phyloP scores from a whole-genome alignment of 495 filamentous ascomycete species.

The Tuber aestivum region DNA sequence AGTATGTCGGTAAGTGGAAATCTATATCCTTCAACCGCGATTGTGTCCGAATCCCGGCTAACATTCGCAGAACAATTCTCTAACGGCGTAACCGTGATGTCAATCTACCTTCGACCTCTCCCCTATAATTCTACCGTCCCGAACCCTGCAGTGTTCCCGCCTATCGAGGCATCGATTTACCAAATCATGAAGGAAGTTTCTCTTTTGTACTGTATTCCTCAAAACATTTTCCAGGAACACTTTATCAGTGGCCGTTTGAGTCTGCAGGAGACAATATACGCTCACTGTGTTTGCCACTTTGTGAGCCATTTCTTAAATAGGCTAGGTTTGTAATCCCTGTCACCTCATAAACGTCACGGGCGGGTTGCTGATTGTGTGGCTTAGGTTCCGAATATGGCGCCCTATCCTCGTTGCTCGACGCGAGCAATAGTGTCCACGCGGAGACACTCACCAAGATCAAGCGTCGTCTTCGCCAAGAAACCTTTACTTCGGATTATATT shows the following conservation, averaged over 20 bases:
- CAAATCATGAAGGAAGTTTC: constrained; percentile 99
- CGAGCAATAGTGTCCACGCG: constrained; percentile 72
- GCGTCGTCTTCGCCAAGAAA: constrained; percentile 88
- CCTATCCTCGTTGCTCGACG: constrained; percentile 71
- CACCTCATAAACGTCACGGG: neutral
- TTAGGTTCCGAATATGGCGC: constrained; percentile 75
- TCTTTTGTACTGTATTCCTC: constrained; percentile 92
- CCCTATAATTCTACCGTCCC: constrained; percentile 49
- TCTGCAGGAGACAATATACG: constrained; percentile 94
- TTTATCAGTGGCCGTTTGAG: constrained; percentile 85
- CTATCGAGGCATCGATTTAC: constrained; percentile 90
- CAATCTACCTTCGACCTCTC: constrained; percentile 76
- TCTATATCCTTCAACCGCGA: neutral
- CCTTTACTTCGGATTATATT: constrained; percentile 96
- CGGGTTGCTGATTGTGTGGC: constrained; percentile 25
- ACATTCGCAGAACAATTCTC: constrained; percentile 74
- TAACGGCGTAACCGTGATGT: constrained; percentile 95
- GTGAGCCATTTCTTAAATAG: constrained; percentile 96
- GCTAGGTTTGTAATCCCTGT: constrained; percentile 49
- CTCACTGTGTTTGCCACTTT: constrained; percentile 95
- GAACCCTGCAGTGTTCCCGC: constrained; percentile 54
- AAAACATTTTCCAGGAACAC: constrained; percentile 85
- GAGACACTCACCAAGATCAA: constrained; percentile 94
- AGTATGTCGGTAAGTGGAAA: constrained; percentile 61
- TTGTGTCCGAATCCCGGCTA: neutral